Percentiles rank a stretch among this genome's conserved stretches.
Conservation (phyloP, 345 rosid species). For the Eucalyptus pumila region DNA sequence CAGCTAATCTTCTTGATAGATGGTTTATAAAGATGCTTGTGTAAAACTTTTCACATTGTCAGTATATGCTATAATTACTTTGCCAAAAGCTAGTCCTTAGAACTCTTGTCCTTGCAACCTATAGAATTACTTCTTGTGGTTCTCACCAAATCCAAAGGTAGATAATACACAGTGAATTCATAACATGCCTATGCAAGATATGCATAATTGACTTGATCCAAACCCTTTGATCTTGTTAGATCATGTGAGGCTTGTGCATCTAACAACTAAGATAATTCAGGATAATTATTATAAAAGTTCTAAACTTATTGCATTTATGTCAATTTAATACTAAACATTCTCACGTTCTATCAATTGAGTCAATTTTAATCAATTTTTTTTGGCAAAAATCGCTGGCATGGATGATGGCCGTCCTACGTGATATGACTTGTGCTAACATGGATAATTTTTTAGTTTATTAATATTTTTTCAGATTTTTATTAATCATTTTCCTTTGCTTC, state of each 20-base stretch:
- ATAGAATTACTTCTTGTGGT: not conserved
- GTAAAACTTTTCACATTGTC: not conserved
- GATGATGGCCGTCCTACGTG: too few species aligned
- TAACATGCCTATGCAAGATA: not conserved
- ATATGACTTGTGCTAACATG: too few species aligned
- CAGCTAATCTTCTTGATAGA: not conserved
- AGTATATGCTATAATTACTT: not conserved
- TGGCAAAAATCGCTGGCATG: accelerated
- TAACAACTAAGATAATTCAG: not conserved
- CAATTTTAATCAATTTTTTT: too few species aligned
- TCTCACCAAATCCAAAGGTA: not conserved
- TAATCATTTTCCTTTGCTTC: too few species aligned
- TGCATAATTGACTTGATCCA: not conserved
- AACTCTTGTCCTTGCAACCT: not conserved
- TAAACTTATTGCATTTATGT: too few species aligned
- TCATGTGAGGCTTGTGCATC: not conserved
- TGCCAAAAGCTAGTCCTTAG: not conserved
- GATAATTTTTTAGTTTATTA: too few species aligned
- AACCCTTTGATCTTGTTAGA: not conserved
- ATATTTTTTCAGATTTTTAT: too few species aligned
- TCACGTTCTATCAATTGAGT: too few species aligned
- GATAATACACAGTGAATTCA: not conserved
- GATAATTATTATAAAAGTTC: too few species aligned
- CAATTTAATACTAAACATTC: too few species aligned
- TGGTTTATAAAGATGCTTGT: not conserved